Evolutionary conservation across 2,329 filamentous ascomycete genomes (phyloP).

Genomic region (Balansia obtecta): DNA sequence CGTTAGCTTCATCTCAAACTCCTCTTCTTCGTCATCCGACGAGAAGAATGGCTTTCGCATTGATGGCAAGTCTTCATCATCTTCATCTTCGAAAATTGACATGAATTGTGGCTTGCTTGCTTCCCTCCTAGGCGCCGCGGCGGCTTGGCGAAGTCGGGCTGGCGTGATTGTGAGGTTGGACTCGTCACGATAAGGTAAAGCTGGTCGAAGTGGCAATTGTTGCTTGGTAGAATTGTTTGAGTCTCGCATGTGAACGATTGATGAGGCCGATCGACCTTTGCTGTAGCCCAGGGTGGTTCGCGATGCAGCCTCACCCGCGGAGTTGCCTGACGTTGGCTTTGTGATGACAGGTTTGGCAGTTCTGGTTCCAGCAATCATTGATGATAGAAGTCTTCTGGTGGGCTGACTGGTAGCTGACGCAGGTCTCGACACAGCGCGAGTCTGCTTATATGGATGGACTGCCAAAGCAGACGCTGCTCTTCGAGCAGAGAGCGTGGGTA

Average conservation of each 20-base stretch:
- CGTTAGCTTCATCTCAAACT: slow-evolving; percentile 41
- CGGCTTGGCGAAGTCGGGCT: slow-evolving; percentile 19
- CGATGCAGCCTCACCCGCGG: slow-evolving; percentile 54
- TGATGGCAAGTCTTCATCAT: slow-evolving; percentile 24
- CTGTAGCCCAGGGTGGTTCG: slow-evolving; percentile 77
- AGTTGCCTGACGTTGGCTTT: slow-evolving; percentile 41
- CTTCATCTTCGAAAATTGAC: slow-evolving; percentile 45
- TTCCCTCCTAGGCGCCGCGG: slow-evolving; percentile 6
- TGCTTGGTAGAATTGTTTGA: slow-evolving; percentile 7
- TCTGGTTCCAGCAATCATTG: slow-evolving; percentile 18
- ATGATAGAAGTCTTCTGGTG: slow-evolving; percentile 17
- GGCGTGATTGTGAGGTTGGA: slow-evolving; percentile 35
- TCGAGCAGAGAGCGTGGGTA: slow-evolving; percentile 28
- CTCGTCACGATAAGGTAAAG: neutral
- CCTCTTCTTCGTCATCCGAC: slow-evolving; percentile 37
- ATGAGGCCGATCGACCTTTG: slow-evolving; percentile 52
- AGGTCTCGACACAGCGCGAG: neutral
- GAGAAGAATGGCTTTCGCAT: slow-evolving; percentile 11
- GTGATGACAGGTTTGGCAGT: slow-evolving; percentile 28
- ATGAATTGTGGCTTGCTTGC: slow-evolving; percentile 38
- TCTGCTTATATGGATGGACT: slow-evolving; percentile 17
- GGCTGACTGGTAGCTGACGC: neutral
- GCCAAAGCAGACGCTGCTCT: slow-evolving; percentile 42
- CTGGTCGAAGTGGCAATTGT: slow-evolving; percentile 10
- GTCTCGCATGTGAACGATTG: slow-evolving; percentile 25